phyloP scores from a whole-genome alignment of 2,329 filamentous ascomycete species.

The Diaporthe helianthi region DNA sequence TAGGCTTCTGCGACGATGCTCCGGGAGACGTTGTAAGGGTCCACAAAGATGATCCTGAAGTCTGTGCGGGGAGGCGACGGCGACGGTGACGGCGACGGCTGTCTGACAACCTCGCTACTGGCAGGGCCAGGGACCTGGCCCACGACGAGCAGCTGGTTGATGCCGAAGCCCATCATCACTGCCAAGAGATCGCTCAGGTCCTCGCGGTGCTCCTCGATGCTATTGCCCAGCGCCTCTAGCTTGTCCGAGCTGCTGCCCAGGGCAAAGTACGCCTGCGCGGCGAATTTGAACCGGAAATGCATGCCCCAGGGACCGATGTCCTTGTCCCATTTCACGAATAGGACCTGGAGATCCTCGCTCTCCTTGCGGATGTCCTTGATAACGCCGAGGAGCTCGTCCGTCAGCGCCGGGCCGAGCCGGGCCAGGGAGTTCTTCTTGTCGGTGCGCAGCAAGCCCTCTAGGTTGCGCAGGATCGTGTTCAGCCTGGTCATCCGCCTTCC shows the following conservation, averaged over 20 bases:
- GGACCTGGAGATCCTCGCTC: constrained; percentile 36
- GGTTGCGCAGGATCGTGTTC: constrained; percentile 34
- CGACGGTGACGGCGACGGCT: constrained; percentile 22
- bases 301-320: constrained; percentile 36
- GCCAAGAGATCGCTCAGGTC: constrained; percentile 35
- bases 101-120: no score
- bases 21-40: constrained; percentile 39
- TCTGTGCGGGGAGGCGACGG: constrained; percentile 33
- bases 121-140: not conserved
- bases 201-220: constrained; percentile 36
- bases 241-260: constrained; percentile 39
- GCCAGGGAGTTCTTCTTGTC: constrained; percentile 22
- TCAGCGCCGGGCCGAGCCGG: constrained; percentile 4
- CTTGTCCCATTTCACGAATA: constrained; percentile 40
- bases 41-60: constrained; percentile 40
- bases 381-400: constrained; percentile 32
- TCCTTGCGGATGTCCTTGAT: constrained; percentile 37
- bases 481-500: constrained; percentile 38
- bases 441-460: constrained; percentile 37
- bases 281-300: constrained; percentile 37
- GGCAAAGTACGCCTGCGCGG: constrained; percentile 38
- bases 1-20: constrained; percentile 39
- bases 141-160: not conserved
- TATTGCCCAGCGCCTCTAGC: constrained; percentile 36
- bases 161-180: constrained; percentile 34